Conservation (phyloP, 805 yeast genomes). For the Nakazawaea sp. region DNA sequence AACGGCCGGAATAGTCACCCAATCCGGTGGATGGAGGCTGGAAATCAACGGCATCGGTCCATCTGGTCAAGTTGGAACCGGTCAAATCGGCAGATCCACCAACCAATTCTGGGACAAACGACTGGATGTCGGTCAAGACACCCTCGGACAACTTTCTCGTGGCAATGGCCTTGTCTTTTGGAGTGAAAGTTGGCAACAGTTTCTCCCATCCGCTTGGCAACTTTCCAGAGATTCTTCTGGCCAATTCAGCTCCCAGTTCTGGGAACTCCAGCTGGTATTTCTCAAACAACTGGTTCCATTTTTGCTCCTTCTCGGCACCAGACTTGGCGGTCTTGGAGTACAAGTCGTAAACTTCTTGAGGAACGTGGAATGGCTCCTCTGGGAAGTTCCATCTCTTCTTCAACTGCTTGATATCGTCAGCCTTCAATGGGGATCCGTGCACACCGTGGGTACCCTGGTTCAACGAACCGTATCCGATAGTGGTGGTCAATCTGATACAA, state of each 20-base stretch:
- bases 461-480: constrained; percentile 90
- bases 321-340: constrained; percentile 50
- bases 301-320: constrained; percentile 62
- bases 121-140: constrained; percentile 56
- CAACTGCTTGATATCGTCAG: constrained; percentile 85
- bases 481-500: constrained; percentile 80
- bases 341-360: constrained; percentile 73
- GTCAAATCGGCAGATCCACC: constrained; percentile 99
- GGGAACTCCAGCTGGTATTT: constrained; percentile 67
- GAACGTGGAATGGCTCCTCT: constrained; percentile 67
- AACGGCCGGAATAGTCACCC: constrained; percentile 88
- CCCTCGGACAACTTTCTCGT: constrained; percentile 91
- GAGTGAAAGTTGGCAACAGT: constrained; percentile 70
- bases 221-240: constrained; percentile 70
- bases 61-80: constrained; percentile 91
- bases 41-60: constrained; percentile 81
- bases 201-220: constrained; percentile 81
- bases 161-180: constrained; percentile 79
- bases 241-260: constrained; percentile 67
- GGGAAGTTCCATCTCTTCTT: constrained; percentile 86
- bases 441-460: constrained; percentile 83
- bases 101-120: constrained; percentile 74
- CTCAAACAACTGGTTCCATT: constrained; percentile 66
- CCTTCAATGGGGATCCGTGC: constrained; percentile 94
- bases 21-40: constrained; percentile 76